Evolutionary conservation across 805 yeast species (phyloP).

Genomic region (Yarrowia deformans): DNA sequence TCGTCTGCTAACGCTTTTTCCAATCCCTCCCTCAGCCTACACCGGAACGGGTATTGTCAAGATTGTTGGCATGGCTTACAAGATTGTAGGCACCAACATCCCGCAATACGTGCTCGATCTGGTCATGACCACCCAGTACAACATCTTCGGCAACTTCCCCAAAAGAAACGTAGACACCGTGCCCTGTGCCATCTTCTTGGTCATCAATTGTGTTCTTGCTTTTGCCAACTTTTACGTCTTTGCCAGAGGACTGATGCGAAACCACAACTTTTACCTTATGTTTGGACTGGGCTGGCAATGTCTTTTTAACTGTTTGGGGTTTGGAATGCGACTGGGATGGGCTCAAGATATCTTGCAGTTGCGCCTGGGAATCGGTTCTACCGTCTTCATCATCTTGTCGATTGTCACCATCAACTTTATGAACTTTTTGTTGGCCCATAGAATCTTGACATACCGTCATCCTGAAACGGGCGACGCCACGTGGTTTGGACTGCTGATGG

Average conservation of each 20-base stretch:
- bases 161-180: slow-evolving; percentile 57
- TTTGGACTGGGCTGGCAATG: slow-evolving; percentile 64
- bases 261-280: slow-evolving; percentile 66
- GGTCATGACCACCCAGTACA: slow-evolving; percentile 46
- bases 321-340: slow-evolving; percentile 66
- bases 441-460: slow-evolving; percentile 79
- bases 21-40: not conserved
- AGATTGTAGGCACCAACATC: not conserved
- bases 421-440: slow-evolving; percentile 71
- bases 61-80: not conserved
- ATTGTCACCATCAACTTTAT: slow-evolving; percentile 64
- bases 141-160: slow-evolving; percentile 71
- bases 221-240: slow-evolving; percentile 60
- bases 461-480: slow-evolving; percentile 68
- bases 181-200: slow-evolving; percentile 66
- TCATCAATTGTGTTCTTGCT: slow-evolving; percentile 58
- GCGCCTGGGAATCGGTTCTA: slow-evolving; percentile 61
- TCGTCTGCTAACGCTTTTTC: slow-evolving; percentile 1
- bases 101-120: not conserved
- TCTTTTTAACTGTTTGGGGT: slow-evolving; percentile 63
- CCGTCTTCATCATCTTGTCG: slow-evolving; percentile 63
- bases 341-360: slow-evolving; percentile 57
- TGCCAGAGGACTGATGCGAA: slow-evolving; percentile 57
- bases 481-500: slow-evolving; percentile 60
- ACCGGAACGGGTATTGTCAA: slow-evolving; percentile 26